Percentiles rank a stretch among this genome's conserved stretches.
These are phyloP conservation scores for Vicia faba DNA, from an alignment of 306 rosid species.

Conservation along the genomic window DNA sequence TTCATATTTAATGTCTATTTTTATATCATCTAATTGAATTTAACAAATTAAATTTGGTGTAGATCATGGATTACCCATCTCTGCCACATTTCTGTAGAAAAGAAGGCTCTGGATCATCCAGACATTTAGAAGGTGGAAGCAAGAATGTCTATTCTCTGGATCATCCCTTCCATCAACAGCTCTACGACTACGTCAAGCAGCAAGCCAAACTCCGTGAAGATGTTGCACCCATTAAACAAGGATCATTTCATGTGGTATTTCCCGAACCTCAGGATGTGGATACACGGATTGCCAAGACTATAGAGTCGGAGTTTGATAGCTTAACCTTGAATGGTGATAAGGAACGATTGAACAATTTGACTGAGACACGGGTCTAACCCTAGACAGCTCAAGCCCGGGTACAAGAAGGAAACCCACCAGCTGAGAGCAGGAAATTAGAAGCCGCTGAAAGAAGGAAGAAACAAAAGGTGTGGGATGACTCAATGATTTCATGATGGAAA, in stretches of 20 bases:
- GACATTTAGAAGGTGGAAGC: slow-evolving; percentile 47
- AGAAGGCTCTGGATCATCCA: slow-evolving; percentile 84
- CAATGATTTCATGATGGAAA: slow-evolving; percentile 4
- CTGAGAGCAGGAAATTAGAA: background rate
- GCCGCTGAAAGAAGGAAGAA: background rate
- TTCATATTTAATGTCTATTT: background rate
- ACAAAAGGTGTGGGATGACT: background rate
- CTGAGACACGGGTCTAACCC: background rate
- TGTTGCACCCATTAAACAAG: slow-evolving; percentile 63
- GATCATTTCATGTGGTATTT: slow-evolving; percentile 80
- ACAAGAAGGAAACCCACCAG: slow-evolving; percentile 1
- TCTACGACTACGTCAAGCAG: slow-evolving; percentile 70
- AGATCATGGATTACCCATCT: slow-evolving; percentile 86
- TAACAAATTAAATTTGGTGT: slow-evolving; percentile 45
- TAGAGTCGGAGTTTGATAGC: slow-evolving; percentile 56
- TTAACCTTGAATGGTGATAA: background rate
- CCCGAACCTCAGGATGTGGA: slow-evolving; percentile 65
- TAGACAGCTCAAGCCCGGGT: background rate
- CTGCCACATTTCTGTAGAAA: slow-evolving; percentile 87
- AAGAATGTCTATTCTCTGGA: slow-evolving; percentile 77
- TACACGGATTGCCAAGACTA: slow-evolving; percentile 55
- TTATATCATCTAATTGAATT: slow-evolving; percentile 30
- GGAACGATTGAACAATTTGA: slow-evolving; percentile 2
- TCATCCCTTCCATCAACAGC: slow-evolving; percentile 84
- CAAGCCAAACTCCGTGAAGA: slow-evolving; percentile 53